Evolutionary conservation across 2,329 filamentous ascomycete species (phyloP), one percentile per base, ranked within the genome.

Genomic region (Arthrobotrys musiformis): DNA sequence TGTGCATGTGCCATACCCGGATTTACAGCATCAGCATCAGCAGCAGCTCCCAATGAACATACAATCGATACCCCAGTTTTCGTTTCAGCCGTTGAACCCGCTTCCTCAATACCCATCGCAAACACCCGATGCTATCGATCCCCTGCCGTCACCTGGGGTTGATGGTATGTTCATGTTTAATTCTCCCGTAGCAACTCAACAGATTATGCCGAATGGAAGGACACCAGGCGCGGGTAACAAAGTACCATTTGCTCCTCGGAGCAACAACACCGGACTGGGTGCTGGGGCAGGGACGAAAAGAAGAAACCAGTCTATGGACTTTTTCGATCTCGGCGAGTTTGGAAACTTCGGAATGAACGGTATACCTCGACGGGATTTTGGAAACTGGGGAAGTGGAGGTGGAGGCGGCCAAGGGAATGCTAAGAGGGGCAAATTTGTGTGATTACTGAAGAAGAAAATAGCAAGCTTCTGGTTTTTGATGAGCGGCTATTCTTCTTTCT

Each of bases 381-480:
- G 58, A 28, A 70, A 48, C 35, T 37, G 54, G 30, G 33, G 30
- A 22, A 28, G 30, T 13, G 52, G 52, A 8, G 52, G 54, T n/a
- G 52, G 28, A 13, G 52, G 60, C 5, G 73, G 73, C 26, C 73
- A 60, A 42, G 73, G 73, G 17, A 77, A 70, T 28, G 66, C 60
- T 26, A 77, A 77, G 73, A 77, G 73, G 35, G 73, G 73, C 17
- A 70, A 56, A 52, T 77, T 77, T 60, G 44, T 58, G 33, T 70
- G 54, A 70, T 56, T 22, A n/a, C 28, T 11, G 19, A 15, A n/a
- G 24, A 52, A 19, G 68, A 17, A 48, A n/a, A 54, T 33, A 54
- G 19, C 64, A 48, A 60, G 17, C 9, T 28, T 4, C 46, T 26
- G 2, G 9, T 33, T 48, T 17, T 40, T 40, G n/a, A 24, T 24